A percentile compares a stretch with the other conserved stretches of the same genome.
Conservation (phyloP, 441 rosid species). For the Mallotus repandus region DNA sequence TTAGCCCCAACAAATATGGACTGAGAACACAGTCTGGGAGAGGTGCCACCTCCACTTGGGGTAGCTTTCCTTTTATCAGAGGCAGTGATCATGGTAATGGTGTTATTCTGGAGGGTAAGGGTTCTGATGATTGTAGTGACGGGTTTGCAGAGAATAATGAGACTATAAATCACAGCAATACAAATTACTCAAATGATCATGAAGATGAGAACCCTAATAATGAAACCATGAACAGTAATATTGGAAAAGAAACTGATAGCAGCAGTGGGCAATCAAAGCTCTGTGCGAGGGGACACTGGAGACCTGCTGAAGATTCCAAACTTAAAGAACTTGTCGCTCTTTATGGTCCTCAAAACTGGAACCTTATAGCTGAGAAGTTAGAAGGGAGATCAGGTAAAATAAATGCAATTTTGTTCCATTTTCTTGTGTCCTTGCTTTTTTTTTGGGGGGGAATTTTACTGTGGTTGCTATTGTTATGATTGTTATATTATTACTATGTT, state of each 20-base stretch:
- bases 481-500: neutral
- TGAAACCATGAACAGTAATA: slow-evolving; percentile 20
- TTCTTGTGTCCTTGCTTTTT: neutral
- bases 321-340: slow-evolving; percentile 75
- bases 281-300: slow-evolving; percentile 82
- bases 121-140: slow-evolving; percentile 34
- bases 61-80: slow-evolving; percentile 32
- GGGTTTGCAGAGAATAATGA: slow-evolving; percentile 32
- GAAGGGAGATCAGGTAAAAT: slow-evolving; percentile 80
- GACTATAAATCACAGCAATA: slow-evolving; percentile 28
- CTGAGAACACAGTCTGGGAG: neutral
- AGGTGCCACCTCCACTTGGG: slow-evolving; percentile 4
- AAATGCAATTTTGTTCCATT: neutral
- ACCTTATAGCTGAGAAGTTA: slow-evolving; percentile 78
- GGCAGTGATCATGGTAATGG: slow-evolving; percentile 16
- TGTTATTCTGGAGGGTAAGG: slow-evolving; percentile 21
- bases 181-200: neutral
- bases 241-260: slow-evolving; percentile 34
- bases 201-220: slow-evolving; percentile 33
- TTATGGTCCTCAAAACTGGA: slow-evolving; percentile 92
- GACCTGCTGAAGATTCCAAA: slow-evolving; percentile 77
- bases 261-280: slow-evolving; percentile 55
- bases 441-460: neutral
- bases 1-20: slow-evolving; percentile 30
- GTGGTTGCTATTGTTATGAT: neutral